A percentile compares a stretch with the other conserved stretches of the same genome.
These are phyloP conservation scores for Podospora anserina DNA, from an alignment of 495 filamentous ascomycete species.

Conservation along the genomic window DNA sequence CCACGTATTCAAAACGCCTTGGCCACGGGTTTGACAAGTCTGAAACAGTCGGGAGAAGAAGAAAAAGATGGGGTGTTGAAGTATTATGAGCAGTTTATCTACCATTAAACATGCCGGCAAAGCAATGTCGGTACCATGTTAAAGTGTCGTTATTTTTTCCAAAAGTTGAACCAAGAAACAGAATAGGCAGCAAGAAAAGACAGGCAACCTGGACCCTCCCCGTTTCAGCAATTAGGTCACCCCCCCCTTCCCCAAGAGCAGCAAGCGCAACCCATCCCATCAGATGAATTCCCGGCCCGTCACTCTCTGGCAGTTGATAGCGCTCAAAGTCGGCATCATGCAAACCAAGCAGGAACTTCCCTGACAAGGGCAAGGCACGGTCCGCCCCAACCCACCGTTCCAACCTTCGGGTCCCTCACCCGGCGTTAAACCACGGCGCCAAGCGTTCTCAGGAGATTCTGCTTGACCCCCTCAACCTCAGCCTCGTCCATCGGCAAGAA, in stretches of 20 bases:
- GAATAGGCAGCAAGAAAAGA: background rate
- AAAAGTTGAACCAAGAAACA: background rate
- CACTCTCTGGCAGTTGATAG: background rate
- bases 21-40: background rate
- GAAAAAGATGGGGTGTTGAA: background rate
- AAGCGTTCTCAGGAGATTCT: conserved; percentile 55
- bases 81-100: conserved; percentile 13
- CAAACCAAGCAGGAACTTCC: background rate
- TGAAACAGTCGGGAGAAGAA: background rate
- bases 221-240: background rate
- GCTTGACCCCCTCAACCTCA: conserved; percentile 57
- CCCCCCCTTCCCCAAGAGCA: background rate
- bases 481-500: conserved; percentile 64
- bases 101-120: conserved; percentile 17
- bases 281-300: background rate
- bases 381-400: background rate
- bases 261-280: background rate
- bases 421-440: conserved; percentile 29
- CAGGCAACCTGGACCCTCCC: background rate
- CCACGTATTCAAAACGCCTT: background rate
- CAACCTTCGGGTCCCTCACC: background rate
- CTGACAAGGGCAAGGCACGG: background rate
- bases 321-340: background rate
- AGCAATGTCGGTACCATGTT: conserved; percentile 13
- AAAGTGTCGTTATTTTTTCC: conserved; percentile 5